These are phyloP conservation scores for Candida odintsovae DNA, from an alignment of 805 yeast genomes.

Conservation along the genomic window DNA sequence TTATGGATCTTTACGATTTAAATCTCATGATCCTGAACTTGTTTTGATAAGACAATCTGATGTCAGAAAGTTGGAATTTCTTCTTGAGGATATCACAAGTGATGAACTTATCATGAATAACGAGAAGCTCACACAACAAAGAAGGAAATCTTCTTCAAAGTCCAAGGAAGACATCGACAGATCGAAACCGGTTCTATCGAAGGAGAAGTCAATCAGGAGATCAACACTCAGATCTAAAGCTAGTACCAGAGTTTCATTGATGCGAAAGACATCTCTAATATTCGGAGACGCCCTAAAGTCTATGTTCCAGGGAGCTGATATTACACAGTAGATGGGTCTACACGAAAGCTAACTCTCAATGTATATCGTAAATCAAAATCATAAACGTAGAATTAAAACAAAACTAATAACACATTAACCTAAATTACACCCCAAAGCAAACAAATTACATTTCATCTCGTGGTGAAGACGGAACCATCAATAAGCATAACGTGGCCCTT, in stretches of 20 bases:
- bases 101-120: constrained; percentile 20
- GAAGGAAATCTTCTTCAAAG: neutral
- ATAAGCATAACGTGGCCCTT: constrained; percentile 43
- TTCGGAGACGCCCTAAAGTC: constrained; percentile 19
- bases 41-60: constrained; percentile 12
- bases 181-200: neutral
- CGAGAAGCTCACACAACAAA: neutral
- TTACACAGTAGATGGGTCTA: neutral
- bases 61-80: constrained; percentile 22
- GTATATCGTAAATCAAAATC: neutral
- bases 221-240: neutral
- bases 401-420: neutral
- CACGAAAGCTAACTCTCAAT: neutral
- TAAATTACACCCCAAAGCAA: neutral
- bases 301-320: constrained; percentile 8
- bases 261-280: constrained; percentile 18
- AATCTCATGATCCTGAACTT: neutral
- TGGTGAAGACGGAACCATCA: constrained; percentile 41
- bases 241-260: constrained; percentile 8
- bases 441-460: constrained; percentile 11
- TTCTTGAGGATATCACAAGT: constrained; percentile 29
- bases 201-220: neutral
- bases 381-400: neutral
- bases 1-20: constrained; percentile 7
- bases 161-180: neutral